phyloP scores from a whole-genome alignment of 2,329 filamentous ascomycete genomes.

The Microdochium bolleyi region DNA sequence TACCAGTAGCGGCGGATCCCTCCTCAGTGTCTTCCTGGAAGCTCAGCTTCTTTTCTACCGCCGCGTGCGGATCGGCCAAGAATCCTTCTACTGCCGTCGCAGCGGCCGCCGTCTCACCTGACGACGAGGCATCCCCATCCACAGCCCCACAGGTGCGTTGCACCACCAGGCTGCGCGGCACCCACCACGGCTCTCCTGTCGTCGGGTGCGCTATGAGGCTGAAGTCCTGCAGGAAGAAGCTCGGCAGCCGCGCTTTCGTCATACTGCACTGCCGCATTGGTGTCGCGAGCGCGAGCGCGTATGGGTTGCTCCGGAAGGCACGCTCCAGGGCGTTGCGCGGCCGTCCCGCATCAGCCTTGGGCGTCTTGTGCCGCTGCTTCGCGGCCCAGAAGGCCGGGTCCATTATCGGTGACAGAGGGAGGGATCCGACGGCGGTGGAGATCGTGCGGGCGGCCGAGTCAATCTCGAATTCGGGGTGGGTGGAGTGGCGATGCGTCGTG shows the following conservation, averaged over 20 bases:
- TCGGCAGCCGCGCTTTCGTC: conserved; percentile 42
- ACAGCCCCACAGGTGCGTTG: background rate
- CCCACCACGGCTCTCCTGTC: conserved; percentile 44
- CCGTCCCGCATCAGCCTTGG: conserved; percentile 20
- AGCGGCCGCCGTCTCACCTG: too few relatives aligned
- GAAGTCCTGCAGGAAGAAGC: conserved; percentile 57
- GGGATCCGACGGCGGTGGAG: conserved; percentile 31
- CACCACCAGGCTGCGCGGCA: conserved; percentile 36
- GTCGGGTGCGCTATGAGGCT: conserved; percentile 46
- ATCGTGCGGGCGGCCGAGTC: conserved; percentile 33
- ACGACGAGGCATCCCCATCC: too few relatives aligned
- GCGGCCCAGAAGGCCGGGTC: conserved; percentile 40
- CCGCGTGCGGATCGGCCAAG: too few relatives aligned
- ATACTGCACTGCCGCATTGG: conserved; percentile 48
- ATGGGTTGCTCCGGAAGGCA: conserved; percentile 54
- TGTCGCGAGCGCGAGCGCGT: conserved; percentile 51
- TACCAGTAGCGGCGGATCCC: too few relatives aligned
- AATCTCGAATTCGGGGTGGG: conserved; percentile 22
- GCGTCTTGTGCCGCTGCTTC: conserved; percentile 32
- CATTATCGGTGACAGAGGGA: conserved; percentile 48
- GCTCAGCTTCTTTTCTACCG: too few relatives aligned
- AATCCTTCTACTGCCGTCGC: too few relatives aligned
- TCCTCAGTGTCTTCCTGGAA: too few relatives aligned
- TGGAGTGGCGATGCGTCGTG: background rate
- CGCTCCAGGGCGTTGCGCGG: conserved; percentile 39